Percentiles rank a stretch among this genome's conserved stretches.
These are phyloP conservation scores for Apium graveolens DNA, from an alignment of 129 eudicot genomes.

Conservation along the genomic window DNA sequence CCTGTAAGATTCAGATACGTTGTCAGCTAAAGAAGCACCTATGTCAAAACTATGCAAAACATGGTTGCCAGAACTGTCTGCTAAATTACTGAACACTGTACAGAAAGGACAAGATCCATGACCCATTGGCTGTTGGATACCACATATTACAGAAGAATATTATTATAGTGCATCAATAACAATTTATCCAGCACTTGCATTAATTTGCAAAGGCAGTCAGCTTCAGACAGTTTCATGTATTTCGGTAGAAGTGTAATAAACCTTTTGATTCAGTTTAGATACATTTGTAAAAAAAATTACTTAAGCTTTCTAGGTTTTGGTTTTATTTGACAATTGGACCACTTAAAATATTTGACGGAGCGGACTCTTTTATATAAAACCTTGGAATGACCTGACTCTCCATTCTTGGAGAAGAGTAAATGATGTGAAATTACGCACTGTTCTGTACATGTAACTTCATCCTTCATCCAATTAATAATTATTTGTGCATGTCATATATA, in stretches of 20 bases:
- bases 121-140: neutral
- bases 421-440: neutral
- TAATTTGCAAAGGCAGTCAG: neutral
- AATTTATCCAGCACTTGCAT: neutral
- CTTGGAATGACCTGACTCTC: neutral
- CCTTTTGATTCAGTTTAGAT: neutral
- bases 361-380: neutral
- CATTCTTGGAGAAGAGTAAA: neutral
- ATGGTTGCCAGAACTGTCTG: neutral
- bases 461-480: neutral
- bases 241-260: neutral
- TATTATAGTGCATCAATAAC: neutral
- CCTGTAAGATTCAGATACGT: constrained; percentile 38
- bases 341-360: neutral
- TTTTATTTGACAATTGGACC: neutral
- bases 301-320: neutral
- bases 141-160: neutral
- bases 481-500: neutral
- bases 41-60: neutral
- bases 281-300: neutral
- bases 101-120: neutral
- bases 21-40: constrained; percentile 2
- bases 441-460: neutral
- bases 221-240: neutral
- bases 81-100: neutral